Conservation (phyloP, 345 rosid species). For the Euclidium syriacum region DNA sequence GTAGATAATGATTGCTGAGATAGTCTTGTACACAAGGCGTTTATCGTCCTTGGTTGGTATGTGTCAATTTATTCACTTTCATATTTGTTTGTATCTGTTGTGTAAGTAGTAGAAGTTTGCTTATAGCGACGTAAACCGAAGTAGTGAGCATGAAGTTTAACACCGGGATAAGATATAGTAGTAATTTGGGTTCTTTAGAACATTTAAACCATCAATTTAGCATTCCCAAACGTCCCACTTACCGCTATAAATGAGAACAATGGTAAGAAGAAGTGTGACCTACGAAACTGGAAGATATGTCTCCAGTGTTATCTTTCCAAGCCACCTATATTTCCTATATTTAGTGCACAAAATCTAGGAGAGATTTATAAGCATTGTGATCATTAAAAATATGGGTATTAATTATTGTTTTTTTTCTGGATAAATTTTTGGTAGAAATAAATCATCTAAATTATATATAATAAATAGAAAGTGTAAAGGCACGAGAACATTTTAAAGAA, state of each 20-base stretch:
- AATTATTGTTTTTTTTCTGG: no score
- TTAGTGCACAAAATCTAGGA: no score
- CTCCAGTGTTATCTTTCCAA: conserved; percentile 86
- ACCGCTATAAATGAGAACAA: no score
- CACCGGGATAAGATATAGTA: conserved; percentile 87
- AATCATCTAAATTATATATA: no score
- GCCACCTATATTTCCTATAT: no score
- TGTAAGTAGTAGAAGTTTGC: conserved; percentile 28
- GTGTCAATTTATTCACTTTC: conserved; percentile 5
- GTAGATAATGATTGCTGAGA: conserved; percentile 48
- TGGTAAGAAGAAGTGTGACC: conserved; percentile 10
- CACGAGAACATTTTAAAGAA: no score
- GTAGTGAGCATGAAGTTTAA: conserved; percentile 95
- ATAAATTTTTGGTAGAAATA: no score
- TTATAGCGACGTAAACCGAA: conserved; percentile 75
- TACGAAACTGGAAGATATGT: conserved; percentile 92
- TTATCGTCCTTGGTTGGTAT: conserved; percentile 84
- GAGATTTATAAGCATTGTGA: no score
- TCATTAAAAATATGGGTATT: no score
- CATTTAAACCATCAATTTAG: not conserved
- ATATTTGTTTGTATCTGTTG: not conserved
- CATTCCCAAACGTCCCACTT: no score
- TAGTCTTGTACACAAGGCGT: conserved; percentile 62
- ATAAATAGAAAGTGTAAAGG: no score
- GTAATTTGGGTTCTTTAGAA: conserved; percentile 55